phyloP scores from a whole-genome alignment of 345 rosid genomes.

The Murraya koenigii region DNA sequence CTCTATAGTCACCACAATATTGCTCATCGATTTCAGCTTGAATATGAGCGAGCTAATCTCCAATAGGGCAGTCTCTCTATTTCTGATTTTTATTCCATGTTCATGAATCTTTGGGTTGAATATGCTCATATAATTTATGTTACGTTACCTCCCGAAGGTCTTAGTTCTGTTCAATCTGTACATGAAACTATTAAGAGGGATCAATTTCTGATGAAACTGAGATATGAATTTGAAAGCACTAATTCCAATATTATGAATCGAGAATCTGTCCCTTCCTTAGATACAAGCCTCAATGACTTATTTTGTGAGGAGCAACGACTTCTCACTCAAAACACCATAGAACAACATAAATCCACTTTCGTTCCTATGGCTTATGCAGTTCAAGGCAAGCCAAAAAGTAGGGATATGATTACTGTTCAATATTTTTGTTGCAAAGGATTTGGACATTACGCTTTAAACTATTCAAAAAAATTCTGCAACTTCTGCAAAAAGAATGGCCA shows the following conservation, averaged over 20 bases:
- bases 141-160: neutral
- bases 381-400: neutral
- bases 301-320: too few relatives aligned
- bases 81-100: neutral
- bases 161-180: neutral
- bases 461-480: neutral
- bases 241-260: slow-evolving; percentile 1
- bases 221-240: neutral
- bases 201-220: neutral
- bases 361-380: neutral
- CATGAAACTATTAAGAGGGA: slow-evolving; percentile 9
- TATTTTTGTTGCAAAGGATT: neutral
- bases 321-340: neutral
- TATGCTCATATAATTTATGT: neutral
- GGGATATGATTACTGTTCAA: neutral
- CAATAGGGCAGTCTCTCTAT: neutral
- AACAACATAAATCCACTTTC: too few relatives aligned
- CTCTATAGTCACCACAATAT: slow-evolving; percentile 2
- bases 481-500: neutral
- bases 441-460: neutral
- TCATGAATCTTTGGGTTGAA: neutral
- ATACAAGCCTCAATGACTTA: neutral
- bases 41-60: neutral
- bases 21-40: slow-evolving; percentile 1
- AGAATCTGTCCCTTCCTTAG: too few relatives aligned